Evolutionary conservation across 2,329 filamentous ascomycete genomes (phyloP), one percentile per base, ranked within the genome.

Genomic region (Colletotrichum lindemuthianum): DNA sequence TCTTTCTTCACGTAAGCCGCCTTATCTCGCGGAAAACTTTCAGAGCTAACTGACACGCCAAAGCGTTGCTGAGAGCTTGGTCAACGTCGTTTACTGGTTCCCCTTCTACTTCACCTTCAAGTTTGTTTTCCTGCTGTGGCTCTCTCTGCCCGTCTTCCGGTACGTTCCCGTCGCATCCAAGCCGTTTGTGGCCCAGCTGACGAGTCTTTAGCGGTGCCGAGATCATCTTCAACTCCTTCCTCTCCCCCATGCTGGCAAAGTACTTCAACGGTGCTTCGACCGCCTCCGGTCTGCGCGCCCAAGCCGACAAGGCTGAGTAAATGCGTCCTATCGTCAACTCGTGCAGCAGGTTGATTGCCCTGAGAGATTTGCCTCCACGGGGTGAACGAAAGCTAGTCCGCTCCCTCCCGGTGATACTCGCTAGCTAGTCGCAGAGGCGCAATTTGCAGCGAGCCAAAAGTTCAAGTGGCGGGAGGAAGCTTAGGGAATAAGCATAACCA

Each of bases 21-120:
- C 48, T 16, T 6, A 33, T 52, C 5, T 10, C 53, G 69, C 59
- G 69, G 43, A 33, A 32, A 40, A 12, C 8, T 3, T n/a, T 33
- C 11, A 12, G 13, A 52, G 15, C 63, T 64, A 51, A 68, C 59
- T 16, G 32, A 52, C 58, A 66, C 39, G 34, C 41, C 53, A 12
- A 70, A 89, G 85, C 67, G 91, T 96, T 53, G 76, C 93, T 72
- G 92, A 96, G 86, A 93, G 91, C 79, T 86, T 91, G 67, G 81
- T 96, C 74, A 93, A 86, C 81, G 91, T 93, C 69, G 91, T 95
- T 69, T 96, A 96, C 87, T 96, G 92, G 92, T 93, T 96, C 85
- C 91, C 96, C 76, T 99, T 99, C 85, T 99, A 99, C 91, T 99
- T 92, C 83, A 95, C 94, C 77, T 98, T 99, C 91, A 99, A 99